These are phyloP conservation scores for Boletus tomentosulus DNA, from an alignment of 768 basidiomycete genomes.

Conservation along the genomic window DNA sequence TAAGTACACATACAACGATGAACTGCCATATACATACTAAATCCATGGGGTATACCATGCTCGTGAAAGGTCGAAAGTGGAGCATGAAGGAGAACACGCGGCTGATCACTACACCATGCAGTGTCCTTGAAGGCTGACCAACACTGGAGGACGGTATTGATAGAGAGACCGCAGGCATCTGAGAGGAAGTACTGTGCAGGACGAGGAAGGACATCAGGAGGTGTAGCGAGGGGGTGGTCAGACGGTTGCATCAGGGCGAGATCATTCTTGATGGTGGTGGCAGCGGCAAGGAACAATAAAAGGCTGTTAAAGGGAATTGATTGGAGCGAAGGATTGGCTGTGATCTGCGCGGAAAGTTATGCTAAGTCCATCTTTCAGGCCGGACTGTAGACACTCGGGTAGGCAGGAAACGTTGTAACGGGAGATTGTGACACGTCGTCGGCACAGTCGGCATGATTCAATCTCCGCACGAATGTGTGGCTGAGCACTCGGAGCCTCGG, in stretches of 20 bases:
- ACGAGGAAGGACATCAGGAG: not conserved
- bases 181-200: not conserved
- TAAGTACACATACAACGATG: not conserved
- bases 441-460: not conserved
- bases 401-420: too few species aligned
- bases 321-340: not conserved
- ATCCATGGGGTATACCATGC: not conserved
- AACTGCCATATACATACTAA: not conserved
- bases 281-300: not conserved
- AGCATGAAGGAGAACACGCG: not conserved
- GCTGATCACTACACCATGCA: not conserved
- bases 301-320: not conserved
- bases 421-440: not conserved
- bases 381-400: not conserved
- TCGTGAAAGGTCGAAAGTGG: not conserved
- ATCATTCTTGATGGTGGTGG: not conserved
- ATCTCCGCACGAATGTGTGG: not conserved
- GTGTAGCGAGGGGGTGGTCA: not conserved
- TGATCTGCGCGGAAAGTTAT: not conserved
- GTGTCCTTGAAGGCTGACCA: constrained; percentile 1
- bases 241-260: constrained; percentile 1
- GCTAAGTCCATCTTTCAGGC: constrained; percentile 1
- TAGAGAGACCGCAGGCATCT: not conserved
- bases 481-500: too few species aligned
- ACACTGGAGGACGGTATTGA: not conserved